A percentile compares a stretch with the other conserved stretches of the same genome.
phyloP scores from a whole-genome alignment of 2,329 filamentous ascomycete genomes.

The Paecilomyces niveus region DNA sequence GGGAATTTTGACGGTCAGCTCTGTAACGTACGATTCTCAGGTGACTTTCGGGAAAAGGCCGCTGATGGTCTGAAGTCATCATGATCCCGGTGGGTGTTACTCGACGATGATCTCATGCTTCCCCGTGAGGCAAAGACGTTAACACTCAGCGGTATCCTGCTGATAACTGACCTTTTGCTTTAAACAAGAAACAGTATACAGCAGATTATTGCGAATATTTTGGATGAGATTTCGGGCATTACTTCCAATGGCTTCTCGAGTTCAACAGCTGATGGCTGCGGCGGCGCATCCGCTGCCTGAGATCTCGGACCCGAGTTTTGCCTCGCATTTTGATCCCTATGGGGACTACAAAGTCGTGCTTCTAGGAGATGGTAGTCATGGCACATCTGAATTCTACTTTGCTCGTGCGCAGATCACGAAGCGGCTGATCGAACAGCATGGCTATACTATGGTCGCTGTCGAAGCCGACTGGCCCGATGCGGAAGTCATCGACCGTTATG shows the following conservation, averaged over 20 bases:
- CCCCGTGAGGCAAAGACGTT: not conserved
- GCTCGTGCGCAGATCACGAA: constrained; percentile 47
- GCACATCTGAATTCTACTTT: constrained; percentile 50
- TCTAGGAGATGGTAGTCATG: constrained; percentile 44
- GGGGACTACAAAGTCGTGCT: constrained; percentile 35
- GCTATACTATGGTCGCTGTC: constrained; percentile 45
- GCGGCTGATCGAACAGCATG: constrained; percentile 42
- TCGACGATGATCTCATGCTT: constrained; percentile 13
- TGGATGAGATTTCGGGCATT: not conserved
- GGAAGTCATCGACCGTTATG: constrained; percentile 45
- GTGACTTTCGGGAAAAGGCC: not conserved
- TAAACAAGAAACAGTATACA: not conserved
- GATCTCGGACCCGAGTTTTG: constrained; percentile 30
- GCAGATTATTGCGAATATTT: not conserved
- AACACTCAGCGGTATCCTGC: not conserved
- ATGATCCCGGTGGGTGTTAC: constrained; percentile 15
- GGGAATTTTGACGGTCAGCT: not conserved
- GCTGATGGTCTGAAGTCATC: constrained; percentile 20
- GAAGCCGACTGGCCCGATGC: constrained; percentile 52
- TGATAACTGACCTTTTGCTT: not conserved
- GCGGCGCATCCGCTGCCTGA: constrained; percentile 30
- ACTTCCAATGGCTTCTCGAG: constrained; percentile 13
- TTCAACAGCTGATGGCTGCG: constrained; percentile 27
- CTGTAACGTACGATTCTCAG: not conserved
- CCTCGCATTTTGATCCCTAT: constrained; percentile 35